Base-by-base conservation (phyloP, 2,329 filamentous ascomycete genomes). In the Sporothrix sp. region DNA sequence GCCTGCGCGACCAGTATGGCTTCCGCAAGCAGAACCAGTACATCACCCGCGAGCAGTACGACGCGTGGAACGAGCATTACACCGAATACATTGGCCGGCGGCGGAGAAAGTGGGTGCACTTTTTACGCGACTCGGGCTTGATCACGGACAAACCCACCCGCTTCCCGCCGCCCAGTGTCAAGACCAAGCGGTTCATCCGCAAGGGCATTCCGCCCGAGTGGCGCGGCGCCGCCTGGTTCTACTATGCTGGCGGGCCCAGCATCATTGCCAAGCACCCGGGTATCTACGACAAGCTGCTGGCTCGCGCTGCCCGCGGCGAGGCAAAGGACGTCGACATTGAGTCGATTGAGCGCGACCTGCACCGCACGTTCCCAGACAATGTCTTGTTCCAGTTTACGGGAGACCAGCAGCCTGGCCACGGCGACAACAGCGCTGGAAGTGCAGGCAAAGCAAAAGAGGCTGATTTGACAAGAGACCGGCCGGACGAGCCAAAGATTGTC, bases 141-240 rank as follows among this genome's bases (percentile, higher is more conserved):
- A 77, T 82, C 60, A 87, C 81, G 4, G 78, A 82, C 39, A 71
- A 79, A 4, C 90, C 88, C 1, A 81, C 78, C 33, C 77, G 80
- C 2, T 97, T 97, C 58, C 91, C 91, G 1, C 76, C 84, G 1
- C 84, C 82, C 48, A 87, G 82, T 45, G 79, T 82, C 40, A 95
- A 94, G 66, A 81, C 93, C 38, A 95, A 94, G 68, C 79, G 89
- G 16, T 96, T 93, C 63, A 79, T 95, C 44, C 82, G 90, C 47
- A 97, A 96, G 66, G 91, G 91, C 14, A 91, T 96, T 45, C 91
- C 91, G 3, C 87, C 90, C 0, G 88, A 95, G 57, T 95, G 89
- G 81, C 81, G 91, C 61, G 91, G 91, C n/a, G 85, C 87, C 6
- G 91, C 91, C 40, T 97, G 91, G 91, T 97, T 95, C 66, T 96